phyloP scores from a whole-genome alignment of 176 grass and related monocot species.

The Paspalum vaginatum region DNA sequence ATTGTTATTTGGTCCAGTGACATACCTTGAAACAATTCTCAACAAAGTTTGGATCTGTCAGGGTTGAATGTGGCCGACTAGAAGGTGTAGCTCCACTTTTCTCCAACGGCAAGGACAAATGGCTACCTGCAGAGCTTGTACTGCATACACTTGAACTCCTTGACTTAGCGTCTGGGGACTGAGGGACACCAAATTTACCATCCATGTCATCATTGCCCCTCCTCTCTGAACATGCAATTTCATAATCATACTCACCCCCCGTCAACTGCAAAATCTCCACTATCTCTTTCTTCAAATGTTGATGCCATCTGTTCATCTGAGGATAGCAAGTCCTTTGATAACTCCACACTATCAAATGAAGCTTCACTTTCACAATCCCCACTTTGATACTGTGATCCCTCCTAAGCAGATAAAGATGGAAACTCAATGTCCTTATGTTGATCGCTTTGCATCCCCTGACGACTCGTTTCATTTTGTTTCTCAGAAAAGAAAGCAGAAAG shows the following conservation, averaged over 20 bases:
- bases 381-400: constrained; percentile 37
- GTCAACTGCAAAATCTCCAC: constrained; percentile 38
- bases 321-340: constrained; percentile 41
- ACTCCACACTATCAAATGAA: constrained; percentile 37
- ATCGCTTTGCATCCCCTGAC: constrained; percentile 24
- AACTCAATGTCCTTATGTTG: constrained; percentile 30
- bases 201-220: constrained; percentile 34
- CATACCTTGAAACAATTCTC: constrained; percentile 95
- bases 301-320: constrained; percentile 42
- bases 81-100: constrained; percentile 53
- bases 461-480: constrained; percentile 45
- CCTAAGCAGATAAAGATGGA: constrained; percentile 44
- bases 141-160: constrained; percentile 49
- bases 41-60: constrained; percentile 92
- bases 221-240: constrained; percentile 49
- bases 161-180: constrained; percentile 48
- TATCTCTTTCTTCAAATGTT: constrained; percentile 39
- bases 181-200: constrained; percentile 27
- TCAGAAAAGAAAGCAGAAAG: constrained; percentile 87
- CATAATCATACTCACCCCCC: constrained; percentile 43
- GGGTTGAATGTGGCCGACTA: constrained; percentile 69
- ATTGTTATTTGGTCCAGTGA: constrained; percentile 24
- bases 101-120: constrained; percentile 31
- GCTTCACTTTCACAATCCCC: constrained; percentile 32
- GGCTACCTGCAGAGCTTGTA: constrained; percentile 44